Evolutionary conservation across 106 monocot genomes (phyloP).

Genomic region (Phalaenopsis aphrodite): DNA sequence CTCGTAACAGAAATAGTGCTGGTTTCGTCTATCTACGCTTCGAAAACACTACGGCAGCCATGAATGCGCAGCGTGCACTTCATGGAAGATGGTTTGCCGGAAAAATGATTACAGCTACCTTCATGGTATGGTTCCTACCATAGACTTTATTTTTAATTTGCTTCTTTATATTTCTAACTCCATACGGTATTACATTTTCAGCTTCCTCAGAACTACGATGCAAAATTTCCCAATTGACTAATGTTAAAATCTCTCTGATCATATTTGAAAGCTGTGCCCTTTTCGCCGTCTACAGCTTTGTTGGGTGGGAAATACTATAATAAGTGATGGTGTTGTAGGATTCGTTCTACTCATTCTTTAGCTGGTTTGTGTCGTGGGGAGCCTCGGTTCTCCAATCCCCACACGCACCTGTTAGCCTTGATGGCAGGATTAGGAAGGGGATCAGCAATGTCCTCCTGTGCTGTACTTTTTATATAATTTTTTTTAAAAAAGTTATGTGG

Average conservation of each 20-base stretch:
- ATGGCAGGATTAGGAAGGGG: neutral
- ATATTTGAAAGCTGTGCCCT: neutral
- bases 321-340: neutral
- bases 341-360: neutral
- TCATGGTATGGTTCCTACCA: constrained; percentile 43
- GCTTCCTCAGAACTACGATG: constrained; percentile 51
- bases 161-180: neutral
- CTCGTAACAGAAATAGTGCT: constrained; percentile 49
- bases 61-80: constrained; percentile 62
- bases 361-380: neutral
- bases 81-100: constrained; percentile 99
- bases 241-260: neutral
- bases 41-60: constrained; percentile 44
- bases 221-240: constrained; percentile 46
- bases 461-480: neutral
- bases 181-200: constrained; percentile 12
- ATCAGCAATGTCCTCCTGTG: neutral
- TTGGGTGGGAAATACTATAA: neutral
- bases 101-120: constrained; percentile 95
- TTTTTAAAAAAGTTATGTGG: neutral
- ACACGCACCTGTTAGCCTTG: too few relatives aligned
- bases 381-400: too few relatives aligned
- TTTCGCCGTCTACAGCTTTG: neutral
- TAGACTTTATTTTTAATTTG: neutral
- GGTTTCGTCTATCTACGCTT: constrained; percentile 81